A percentile compares a stretch with the other conserved stretches of the same genome.
These are phyloP conservation scores for Grosmannia serpens DNA, from an alignment of 2,329 filamentous ascomycete genomes.

Conservation along the genomic window DNA sequence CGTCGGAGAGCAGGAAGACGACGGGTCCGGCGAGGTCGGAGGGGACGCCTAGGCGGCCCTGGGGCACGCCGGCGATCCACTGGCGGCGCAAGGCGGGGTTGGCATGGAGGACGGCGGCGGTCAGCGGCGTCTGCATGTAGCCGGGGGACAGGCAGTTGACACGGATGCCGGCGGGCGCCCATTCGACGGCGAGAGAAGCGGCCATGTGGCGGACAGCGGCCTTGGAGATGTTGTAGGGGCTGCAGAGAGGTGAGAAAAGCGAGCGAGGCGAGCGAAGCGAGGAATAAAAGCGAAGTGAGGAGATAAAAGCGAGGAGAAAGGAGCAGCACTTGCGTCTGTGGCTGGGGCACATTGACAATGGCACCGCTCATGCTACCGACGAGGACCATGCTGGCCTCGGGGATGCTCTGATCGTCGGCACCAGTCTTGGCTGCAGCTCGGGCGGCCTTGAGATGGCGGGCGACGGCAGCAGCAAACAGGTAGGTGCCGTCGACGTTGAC, in stretches of 20 bases:
- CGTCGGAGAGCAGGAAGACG: constrained; percentile 73
- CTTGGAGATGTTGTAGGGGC: constrained; percentile 85
- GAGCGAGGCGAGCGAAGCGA: neutral
- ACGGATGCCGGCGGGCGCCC: constrained; percentile 76
- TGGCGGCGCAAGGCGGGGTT: constrained; percentile 81
- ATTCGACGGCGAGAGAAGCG: constrained; percentile 82
- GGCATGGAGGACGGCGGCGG: constrained; percentile 86
- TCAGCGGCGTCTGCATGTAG: constrained; percentile 94
- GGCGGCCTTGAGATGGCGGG: constrained; percentile 70
- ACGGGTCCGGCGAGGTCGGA: constrained; percentile 91
- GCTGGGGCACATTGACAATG: constrained; percentile 92
- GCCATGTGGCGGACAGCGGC: constrained; percentile 84
- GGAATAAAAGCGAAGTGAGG: neutral
- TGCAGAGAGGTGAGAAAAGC: constrained; percentile 13
- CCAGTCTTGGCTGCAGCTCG: neutral
- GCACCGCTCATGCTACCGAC: constrained; percentile 91
- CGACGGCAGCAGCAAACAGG: constrained; percentile 72
- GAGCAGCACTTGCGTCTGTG: constrained; percentile 51
- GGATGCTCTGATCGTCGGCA: constrained; percentile 49
- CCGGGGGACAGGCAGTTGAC: constrained; percentile 94
- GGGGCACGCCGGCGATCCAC: constrained; percentile 86
- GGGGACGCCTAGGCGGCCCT: constrained; percentile 86
- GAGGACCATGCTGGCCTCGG: constrained; percentile 77
- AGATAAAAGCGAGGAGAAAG: neutral
- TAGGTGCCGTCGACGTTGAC: constrained; percentile 93